Percentiles rank a stretch among this genome's conserved stretches.
phyloP scores from a whole-genome alignment of 192 early-diverging fungal species.

The Coemansia javaensis region DNA sequence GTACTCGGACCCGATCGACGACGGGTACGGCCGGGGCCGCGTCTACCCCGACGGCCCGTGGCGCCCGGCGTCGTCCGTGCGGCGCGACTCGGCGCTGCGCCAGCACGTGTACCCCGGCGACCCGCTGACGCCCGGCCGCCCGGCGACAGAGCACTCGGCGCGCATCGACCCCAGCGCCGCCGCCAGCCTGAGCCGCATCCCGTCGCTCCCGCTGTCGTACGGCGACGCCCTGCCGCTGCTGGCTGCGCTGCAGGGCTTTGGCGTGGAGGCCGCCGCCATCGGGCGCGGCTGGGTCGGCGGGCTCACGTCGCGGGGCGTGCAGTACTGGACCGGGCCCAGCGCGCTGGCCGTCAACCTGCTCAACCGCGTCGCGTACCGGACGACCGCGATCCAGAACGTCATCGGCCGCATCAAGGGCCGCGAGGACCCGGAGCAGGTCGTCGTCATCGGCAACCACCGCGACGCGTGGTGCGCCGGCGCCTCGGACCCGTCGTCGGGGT shows the following conservation, averaged over 20 bases:
- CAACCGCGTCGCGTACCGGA: slow-evolving; percentile 49
- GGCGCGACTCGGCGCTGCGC: slow-evolving; percentile 54
- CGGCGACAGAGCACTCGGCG: slow-evolving; percentile 50
- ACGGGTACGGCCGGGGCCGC: slow-evolving; percentile 49
- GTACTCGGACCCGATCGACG: slow-evolving; percentile 62
- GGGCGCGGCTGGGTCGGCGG: slow-evolving; percentile 52
- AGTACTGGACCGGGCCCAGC: slow-evolving; percentile 57
- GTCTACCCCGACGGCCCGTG: slow-evolving; percentile 59
- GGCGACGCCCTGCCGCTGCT: slow-evolving; percentile 56
- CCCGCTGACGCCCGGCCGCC: slow-evolving; percentile 59
- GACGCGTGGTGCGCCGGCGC: slow-evolving; percentile 65
- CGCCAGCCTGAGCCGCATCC: slow-evolving; percentile 51
- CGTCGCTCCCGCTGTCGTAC: slow-evolving; percentile 62
- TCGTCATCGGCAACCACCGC: slow-evolving; percentile 62
- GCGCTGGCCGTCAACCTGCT: slow-evolving; percentile 46
- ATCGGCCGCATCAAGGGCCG: slow-evolving; percentile 54
- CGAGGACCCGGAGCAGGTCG: slow-evolving; percentile 45
- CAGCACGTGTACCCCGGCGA: slow-evolving; percentile 52
- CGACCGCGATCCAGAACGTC: slow-evolving; percentile 57
- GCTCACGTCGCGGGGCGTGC: slow-evolving; percentile 31
- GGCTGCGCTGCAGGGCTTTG: slow-evolving; percentile 46
- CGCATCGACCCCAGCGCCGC: slow-evolving; percentile 53
- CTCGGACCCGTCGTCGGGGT: slow-evolving; percentile 58
- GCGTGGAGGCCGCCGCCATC: slow-evolving; percentile 27
- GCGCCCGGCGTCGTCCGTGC: slow-evolving; percentile 54